These are phyloP conservation scores for Solanum infundibuliforme DNA, from an alignment of 257 asterid species.

Conservation along the genomic window DNA sequence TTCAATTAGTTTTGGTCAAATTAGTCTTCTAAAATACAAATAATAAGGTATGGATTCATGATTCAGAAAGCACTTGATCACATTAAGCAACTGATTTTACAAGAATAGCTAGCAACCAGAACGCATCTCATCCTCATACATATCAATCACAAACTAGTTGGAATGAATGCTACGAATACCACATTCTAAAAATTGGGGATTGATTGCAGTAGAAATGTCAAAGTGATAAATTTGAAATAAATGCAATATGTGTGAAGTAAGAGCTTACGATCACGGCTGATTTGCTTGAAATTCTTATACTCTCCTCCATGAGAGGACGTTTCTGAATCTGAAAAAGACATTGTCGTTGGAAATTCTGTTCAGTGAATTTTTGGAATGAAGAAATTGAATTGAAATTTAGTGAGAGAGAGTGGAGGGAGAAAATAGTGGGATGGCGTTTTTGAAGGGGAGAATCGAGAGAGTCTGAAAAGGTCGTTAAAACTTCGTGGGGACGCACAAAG, in stretches of 20 bases:
- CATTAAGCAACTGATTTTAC: background rate
- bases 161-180: background rate
- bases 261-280: slow-evolving; percentile 80
- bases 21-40: background rate
- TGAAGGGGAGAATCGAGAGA: slow-evolving; percentile 5
- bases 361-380: background rate
- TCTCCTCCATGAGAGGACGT: slow-evolving; percentile 65
- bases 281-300: slow-evolving; percentile 77
- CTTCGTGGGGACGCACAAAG: slow-evolving; percentile 71
- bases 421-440: slow-evolving; percentile 29
- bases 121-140: background rate
- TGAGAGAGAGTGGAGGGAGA: background rate
- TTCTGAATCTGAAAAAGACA: slow-evolving; percentile 92
- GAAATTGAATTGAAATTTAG: background rate
- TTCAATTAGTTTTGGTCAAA: background rate
- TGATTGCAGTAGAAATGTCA: background rate
- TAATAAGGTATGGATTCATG: background rate
- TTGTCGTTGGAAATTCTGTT: slow-evolving; percentile 2
- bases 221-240: background rate
- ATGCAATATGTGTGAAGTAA: background rate
- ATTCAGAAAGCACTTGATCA: background rate
- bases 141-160: background rate
- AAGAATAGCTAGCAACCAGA: background rate
- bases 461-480: slow-evolving; percentile 3
- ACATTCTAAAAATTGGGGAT: background rate